phyloP scores from a whole-genome alignment of 1,139 yeast genomes.

The Yamadazyma siamensis region DNA sequence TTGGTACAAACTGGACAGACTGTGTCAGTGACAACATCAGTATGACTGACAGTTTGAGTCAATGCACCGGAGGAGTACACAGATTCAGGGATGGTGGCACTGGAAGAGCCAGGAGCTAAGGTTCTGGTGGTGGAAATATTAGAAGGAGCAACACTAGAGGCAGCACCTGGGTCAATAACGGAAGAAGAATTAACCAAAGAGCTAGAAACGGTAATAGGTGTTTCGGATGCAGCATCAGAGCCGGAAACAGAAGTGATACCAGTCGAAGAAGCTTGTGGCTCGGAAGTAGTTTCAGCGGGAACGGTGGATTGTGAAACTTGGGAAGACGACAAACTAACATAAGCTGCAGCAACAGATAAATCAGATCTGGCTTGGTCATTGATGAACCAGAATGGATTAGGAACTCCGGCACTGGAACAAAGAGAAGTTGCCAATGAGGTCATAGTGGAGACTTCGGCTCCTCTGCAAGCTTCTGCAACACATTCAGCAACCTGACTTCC shows the following conservation, averaged over 20 bases:
- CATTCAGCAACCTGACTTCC: slow-evolving; percentile 27
- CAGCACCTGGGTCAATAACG: slow-evolving; percentile 10
- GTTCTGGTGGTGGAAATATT: slow-evolving; percentile 2
- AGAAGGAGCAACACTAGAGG: slow-evolving; percentile 8
- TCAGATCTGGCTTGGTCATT: slow-evolving; percentile 28
- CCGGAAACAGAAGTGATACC: slow-evolving; percentile 6
- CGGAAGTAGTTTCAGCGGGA: neutral
- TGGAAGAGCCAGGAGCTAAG: slow-evolving; percentile 1
- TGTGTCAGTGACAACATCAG: slow-evolving; percentile 8
- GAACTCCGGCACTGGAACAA: slow-evolving; percentile 20
- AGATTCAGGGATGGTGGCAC: slow-evolving; percentile 6
- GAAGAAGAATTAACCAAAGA: neutral
- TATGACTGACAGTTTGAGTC: slow-evolving; percentile 3
- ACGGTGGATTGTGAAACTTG: slow-evolving; percentile 1
- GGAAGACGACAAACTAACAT: slow-evolving; percentile 2
- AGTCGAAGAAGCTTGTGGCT: neutral
- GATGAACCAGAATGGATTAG: slow-evolving; percentile 22
- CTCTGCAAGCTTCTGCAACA: slow-evolving; percentile 26
- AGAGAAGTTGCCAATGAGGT: slow-evolving; percentile 24
- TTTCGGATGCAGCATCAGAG: slow-evolving; percentile 2
- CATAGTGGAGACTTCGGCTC: slow-evolving; percentile 23
- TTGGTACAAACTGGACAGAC: slow-evolving; percentile 13
- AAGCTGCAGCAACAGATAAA: slow-evolving; percentile 26
- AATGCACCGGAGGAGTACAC: slow-evolving; percentile 1
- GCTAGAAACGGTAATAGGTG: slow-evolving; percentile 3